Base-by-base conservation (phyloP, 2,329 filamentous ascomycete species). In the Volutella citrinella region DNA sequence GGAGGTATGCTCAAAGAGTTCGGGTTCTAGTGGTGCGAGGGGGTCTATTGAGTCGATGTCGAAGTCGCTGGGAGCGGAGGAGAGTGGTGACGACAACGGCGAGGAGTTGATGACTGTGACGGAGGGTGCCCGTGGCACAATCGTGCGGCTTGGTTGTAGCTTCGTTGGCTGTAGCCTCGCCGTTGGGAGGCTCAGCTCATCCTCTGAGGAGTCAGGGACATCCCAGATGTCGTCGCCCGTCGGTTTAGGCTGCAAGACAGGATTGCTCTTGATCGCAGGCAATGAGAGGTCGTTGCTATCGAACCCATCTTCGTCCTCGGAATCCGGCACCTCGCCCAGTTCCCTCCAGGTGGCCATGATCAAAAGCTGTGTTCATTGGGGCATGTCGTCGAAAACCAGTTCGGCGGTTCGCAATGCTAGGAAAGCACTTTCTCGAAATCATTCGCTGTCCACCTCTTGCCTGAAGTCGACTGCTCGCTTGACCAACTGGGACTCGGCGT, bases 301-400 rank as follows among this genome's bases (percentile, higher is more conserved):
- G 41, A 65, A 66, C 34, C 51, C 63, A 44, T 57, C 60, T 29
- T 72, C 69, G 37, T 71, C 69, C 48, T 73, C 69, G 42, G 69
- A 73, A 54, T 72, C 69, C 37, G 70, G 69, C 45, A 73, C 62
- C 51, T 70, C 68, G 49, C 69, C 70, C 54, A 68, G 52, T 48
- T 69, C 65, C 62, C 64, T 72, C 69, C 69, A 73, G 45, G 64
- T 64, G 36, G 54, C 57, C 69, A 72, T 72, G 46, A 30, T 57
- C 34, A 34, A 34, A 34, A 23, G 32, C 36, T 42, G 31, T 50
- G 54, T 60, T 62, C 43, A 44, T 60, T 35, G 38, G 24, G 27
- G 23, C 42, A 48, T 38, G 19, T 13, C 23, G 10, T 42, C 27
- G 19, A 13, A 34, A 28, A 27, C 23, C 8, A 19, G 30, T 10